phyloP scores from a whole-genome alignment of 2,329 filamentous ascomycete species.

The Juglanconis oblonga region DNA sequence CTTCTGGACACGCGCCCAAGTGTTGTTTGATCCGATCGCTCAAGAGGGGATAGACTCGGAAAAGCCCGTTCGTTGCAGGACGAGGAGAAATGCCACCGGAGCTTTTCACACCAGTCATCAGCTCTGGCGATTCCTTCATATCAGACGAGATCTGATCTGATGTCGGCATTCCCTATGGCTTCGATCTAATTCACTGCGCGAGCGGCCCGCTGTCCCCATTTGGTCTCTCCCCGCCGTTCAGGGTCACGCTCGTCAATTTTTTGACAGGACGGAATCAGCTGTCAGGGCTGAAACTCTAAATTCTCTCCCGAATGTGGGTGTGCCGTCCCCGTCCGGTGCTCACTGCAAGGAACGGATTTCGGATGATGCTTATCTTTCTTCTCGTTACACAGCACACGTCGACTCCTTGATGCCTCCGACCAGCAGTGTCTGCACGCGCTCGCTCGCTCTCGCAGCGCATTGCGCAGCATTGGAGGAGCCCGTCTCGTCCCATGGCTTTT shows the following conservation, averaged over 20 bases:
- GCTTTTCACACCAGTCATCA: background rate
- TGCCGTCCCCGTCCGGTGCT: background rate
- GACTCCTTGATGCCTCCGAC: background rate
- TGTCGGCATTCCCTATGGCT: background rate
- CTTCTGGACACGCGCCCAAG: too few relatives aligned
- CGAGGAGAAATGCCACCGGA: background rate
- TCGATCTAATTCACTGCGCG: background rate
- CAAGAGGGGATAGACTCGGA: too few relatives aligned
- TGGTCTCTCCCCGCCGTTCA: background rate
- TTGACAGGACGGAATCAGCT: background rate
- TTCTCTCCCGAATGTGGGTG: background rate
- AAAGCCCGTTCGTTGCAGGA: background rate
- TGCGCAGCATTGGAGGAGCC: background rate
- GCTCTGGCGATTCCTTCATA: background rate
- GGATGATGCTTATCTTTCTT: background rate
- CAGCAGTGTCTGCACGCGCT: background rate
- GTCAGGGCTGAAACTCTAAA: slow-evolving; percentile 1
- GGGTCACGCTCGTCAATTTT: background rate
- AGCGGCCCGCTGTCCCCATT: slow-evolving; percentile 4
- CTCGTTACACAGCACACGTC: background rate
- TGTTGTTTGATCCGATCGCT: too few relatives aligned
- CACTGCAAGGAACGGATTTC: background rate
- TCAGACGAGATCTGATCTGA: background rate
- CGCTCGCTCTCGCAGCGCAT: background rate
- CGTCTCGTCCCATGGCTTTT: background rate